Evolutionary conservation across 805 yeast species (phyloP).

Genomic region (Maudiozyma pseudohumilis): DNA sequence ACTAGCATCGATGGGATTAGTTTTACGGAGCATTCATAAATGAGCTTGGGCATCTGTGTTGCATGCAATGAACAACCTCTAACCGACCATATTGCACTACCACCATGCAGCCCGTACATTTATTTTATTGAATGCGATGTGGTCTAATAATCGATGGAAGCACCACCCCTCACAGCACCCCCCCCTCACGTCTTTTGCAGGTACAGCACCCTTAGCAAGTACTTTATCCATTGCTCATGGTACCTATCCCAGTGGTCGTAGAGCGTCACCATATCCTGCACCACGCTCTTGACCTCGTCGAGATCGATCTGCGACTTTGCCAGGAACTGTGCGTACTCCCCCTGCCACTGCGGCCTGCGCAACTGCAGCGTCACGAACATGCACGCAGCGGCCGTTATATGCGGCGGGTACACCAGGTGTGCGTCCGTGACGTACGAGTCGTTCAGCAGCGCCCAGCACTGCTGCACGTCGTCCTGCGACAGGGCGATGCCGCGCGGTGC

Average conservation of each 20-base stretch:
- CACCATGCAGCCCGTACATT: no score
- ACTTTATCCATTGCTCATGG: constrained; percentile 52
- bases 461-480: constrained; percentile 62
- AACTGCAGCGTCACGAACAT: constrained; percentile 57
- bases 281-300: constrained; percentile 66
- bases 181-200: no score
- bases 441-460: constrained; percentile 81
- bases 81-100: no score
- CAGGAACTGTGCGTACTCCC: constrained; percentile 36
- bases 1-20: no score
- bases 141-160: no score
- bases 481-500: constrained; percentile 27
- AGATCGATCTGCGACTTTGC: constrained; percentile 70
- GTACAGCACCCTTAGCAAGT: constrained; percentile 26
- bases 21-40: no score
- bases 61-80: no score
- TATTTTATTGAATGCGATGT: no score
- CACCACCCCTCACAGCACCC: no score
- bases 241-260: constrained; percentile 85
- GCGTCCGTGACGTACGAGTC: constrained; percentile 85
- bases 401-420: constrained; percentile 79
- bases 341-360: constrained; percentile 5
- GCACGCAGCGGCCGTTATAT: constrained; percentile 72
- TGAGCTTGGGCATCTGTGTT: no score
- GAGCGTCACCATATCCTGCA: constrained; percentile 72